Base-by-base conservation (phyloP, 2,329 filamentous ascomycete genomes). In the Cladosporium sp. region DNA sequence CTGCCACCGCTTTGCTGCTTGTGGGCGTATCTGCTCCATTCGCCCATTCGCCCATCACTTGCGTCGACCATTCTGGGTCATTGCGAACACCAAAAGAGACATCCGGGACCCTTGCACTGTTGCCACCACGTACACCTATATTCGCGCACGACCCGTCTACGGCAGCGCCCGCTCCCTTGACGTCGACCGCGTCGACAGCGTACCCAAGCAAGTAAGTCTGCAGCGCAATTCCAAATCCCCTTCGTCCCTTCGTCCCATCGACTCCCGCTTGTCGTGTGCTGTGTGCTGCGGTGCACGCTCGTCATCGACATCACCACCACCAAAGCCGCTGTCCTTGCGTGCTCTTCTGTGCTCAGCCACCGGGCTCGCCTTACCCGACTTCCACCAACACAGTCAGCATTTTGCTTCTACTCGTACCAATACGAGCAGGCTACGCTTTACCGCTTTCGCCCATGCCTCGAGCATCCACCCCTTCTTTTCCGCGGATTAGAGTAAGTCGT, bases 21-120 rank as follows among this genome's bases (percentile, higher is more conserved):
- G n/a, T 26, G 55, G 29, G 16, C 52, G 7, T 31, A 18, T 21
- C 37, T 44, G 40, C 29, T 55, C 52, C 52, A 11, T 5, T 33
- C 26, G 52, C 28, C 52, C 52, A 55, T 33, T 23, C 12, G 49
- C 33, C 33, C 33, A 33, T 12, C 31, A 40, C 2, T 6, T 18
- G 28, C 28, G 21, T 23, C 46, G 26, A 31, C 50, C 52, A 3
- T 29, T 31, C 10, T 31, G 26, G 52, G 52, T n/a, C 52, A 55
- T 55, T 55, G 31, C 52, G n/a, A 55, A n/a, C 52, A 55, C 52
- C 28, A 55, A 55, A 55, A 33, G 52, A 55, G 52, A 31, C 26
- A n/a, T n/a, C 7, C 18, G 4, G 28, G 12, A 33, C 28, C 52
- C 52, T 29, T 50, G 46, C 46, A 26, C 6, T 16, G 21, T 7